phyloP scores from a whole-genome alignment of 139 green algal species.

The Parachlorella kessleri region DNA sequence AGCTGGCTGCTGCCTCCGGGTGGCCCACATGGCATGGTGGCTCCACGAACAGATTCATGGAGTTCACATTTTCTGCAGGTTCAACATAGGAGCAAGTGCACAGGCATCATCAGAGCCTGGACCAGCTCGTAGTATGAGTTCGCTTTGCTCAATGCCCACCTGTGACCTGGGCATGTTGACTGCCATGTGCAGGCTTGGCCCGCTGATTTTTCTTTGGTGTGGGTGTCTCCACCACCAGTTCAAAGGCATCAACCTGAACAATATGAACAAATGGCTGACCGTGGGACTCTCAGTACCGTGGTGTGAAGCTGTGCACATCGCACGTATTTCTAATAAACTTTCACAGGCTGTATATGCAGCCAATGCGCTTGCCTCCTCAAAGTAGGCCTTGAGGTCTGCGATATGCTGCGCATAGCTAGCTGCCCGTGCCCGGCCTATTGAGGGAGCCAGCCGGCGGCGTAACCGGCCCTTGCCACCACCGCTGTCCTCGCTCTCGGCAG shows the following conservation, averaged over 20 bases:
- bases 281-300: no score
- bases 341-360: background rate
- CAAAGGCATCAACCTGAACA: constrained; percentile 66
- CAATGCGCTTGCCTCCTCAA: constrained; percentile 19
- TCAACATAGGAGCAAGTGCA: no score
- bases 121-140: background rate
- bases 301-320: no score
- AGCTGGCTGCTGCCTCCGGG: constrained; percentile 8
- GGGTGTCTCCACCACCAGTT: constrained; percentile 57
- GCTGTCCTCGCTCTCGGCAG: background rate
- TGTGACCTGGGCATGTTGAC: background rate
- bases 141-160: background rate
- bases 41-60: no score
- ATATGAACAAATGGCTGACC: no score
- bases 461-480: constrained; percentile 6
- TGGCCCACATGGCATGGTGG: background rate
- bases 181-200: background rate
- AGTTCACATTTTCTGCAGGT: no score
- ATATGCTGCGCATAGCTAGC: constrained; percentile 10
- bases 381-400: constrained; percentile 29
- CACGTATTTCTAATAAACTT: background rate
- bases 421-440: background rate
- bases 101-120: background rate
- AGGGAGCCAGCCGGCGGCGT: constrained; percentile 7
- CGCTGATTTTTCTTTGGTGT: constrained; percentile 1